Evolutionary conservation across 805 yeast species (phyloP).

Genomic region (Sugiyamaella chiloensis): DNA sequence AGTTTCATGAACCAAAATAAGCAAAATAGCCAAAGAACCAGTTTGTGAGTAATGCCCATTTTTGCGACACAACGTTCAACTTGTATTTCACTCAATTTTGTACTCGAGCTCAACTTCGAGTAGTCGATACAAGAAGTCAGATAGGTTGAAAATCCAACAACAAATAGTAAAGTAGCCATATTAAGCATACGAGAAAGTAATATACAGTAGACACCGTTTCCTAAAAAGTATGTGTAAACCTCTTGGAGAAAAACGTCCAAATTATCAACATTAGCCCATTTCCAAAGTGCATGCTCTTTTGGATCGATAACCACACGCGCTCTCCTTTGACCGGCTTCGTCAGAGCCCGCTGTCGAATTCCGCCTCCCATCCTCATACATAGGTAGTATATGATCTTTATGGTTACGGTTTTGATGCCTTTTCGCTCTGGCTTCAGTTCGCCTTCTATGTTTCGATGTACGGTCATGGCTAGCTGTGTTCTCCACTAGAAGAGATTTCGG

Average conservation of each 20-base stretch:
- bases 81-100: constrained; percentile 40
- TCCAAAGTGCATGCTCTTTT: constrained; percentile 78
- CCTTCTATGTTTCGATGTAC: background rate
- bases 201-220: constrained; percentile 83
- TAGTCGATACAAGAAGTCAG: constrained; percentile 80
- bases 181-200: constrained; percentile 62
- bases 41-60: constrained; percentile 48
- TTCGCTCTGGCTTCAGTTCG: background rate
- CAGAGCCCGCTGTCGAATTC: background rate
- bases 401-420: no score
- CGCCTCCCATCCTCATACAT: background rate
- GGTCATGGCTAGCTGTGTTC: background rate
- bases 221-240: constrained; percentile 70
- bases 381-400: background rate
- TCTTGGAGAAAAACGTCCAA: constrained; percentile 83
- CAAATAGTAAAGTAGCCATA: constrained; percentile 71
- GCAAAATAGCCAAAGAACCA: constrained; percentile 61
- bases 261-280: constrained; percentile 95
- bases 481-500: constrained; percentile 10
- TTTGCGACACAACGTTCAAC: constrained; percentile 47
- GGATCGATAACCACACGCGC: constrained; percentile 16
- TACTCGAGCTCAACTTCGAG: constrained; percentile 38
- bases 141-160: constrained; percentile 73
- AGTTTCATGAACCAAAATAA: constrained; percentile 39
- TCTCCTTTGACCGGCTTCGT: background rate